Evolutionary conservation across 805 yeast species (phyloP).

Genomic region (Candida maltosa): DNA sequence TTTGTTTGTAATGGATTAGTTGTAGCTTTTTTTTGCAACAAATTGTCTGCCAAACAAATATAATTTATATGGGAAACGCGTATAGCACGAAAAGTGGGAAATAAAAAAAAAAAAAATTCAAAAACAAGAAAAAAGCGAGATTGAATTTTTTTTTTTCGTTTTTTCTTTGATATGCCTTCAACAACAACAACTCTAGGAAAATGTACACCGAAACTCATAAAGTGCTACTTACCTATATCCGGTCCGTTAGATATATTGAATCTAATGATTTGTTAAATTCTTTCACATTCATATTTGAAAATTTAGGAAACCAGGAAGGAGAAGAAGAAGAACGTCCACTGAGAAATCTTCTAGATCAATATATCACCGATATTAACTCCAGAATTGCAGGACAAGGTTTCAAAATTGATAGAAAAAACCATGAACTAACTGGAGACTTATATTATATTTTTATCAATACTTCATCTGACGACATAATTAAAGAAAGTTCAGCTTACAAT

Average conservation of each 20-base stretch:
- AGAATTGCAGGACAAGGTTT: slow-evolving; percentile 36
- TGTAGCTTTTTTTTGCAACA: too few species aligned
- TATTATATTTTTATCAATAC: slow-evolving; percentile 41
- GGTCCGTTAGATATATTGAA: slow-evolving; percentile 20
- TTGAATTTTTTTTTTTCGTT: background rate
- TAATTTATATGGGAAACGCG: too few species aligned
- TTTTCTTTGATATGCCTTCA: background rate
- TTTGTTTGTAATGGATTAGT: too few species aligned
- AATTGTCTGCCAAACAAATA: too few species aligned
- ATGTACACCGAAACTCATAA: slow-evolving; percentile 12
- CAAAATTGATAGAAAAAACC: slow-evolving; percentile 38
- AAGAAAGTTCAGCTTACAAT: slow-evolving; percentile 33
- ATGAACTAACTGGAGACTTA: slow-evolving; percentile 29
- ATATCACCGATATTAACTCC: slow-evolving; percentile 27
- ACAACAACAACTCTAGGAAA: background rate
- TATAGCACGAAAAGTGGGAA: too few species aligned
- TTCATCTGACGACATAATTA: slow-evolving; percentile 35
- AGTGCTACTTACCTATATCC: slow-evolving; percentile 26
- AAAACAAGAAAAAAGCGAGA: slow-evolving; percentile 3
- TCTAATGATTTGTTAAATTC: slow-evolving; percentile 17
- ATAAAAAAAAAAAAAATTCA: slow-evolving; percentile 1
- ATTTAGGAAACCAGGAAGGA: slow-evolving; percentile 8
- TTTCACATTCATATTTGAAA: slow-evolving; percentile 15
- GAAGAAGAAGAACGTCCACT: slow-evolving; percentile 1
- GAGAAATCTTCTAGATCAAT: slow-evolving; percentile 10